These are phyloP conservation scores for Pythium myriotylum DNA, from an alignment of 352 stramenopile genomes.

Conservation along the genomic window DNA sequence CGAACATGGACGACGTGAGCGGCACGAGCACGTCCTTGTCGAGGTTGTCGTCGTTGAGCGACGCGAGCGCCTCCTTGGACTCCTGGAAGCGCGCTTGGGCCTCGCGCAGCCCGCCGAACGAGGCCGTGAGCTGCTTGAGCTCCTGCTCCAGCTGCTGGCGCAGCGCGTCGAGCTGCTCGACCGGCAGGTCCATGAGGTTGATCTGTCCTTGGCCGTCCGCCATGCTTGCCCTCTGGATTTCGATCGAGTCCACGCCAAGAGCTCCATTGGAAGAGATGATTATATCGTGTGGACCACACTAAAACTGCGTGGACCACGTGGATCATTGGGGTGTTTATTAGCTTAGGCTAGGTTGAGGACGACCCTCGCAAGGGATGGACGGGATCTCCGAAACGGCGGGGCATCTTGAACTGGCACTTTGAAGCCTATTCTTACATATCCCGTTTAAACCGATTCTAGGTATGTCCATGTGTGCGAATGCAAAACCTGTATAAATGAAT, in stretches of 20 bases:
- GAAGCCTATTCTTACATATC: neutral
- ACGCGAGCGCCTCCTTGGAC: slow-evolving; percentile 74
- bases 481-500: neutral
- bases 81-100: slow-evolving; percentile 78
- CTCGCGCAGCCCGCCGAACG: slow-evolving; percentile 71
- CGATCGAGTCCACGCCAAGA: neutral
- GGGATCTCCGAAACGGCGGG: no score
- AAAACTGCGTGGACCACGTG: no score
- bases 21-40: slow-evolving; percentile 92
- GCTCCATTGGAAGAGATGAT: neutral
- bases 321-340: no score
- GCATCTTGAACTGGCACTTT: slow-evolving; percentile 15
- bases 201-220: slow-evolving; percentile 43
- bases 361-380: no score
- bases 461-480: no score
- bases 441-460: neutral
- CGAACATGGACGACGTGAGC: slow-evolving; percentile 95
- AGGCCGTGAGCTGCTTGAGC: slow-evolving; percentile 74
- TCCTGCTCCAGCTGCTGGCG: slow-evolving; percentile 90
- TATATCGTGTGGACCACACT: no score
- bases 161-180: slow-evolving; percentile 93
- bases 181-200: slow-evolving; percentile 86
- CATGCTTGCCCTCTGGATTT: slow-evolving; percentile 28
- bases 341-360: no score
- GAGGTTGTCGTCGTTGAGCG: slow-evolving; percentile 57